phyloP scores from a whole-genome alignment of 441 rosid genomes.

The Erodium trifolium region DNA sequence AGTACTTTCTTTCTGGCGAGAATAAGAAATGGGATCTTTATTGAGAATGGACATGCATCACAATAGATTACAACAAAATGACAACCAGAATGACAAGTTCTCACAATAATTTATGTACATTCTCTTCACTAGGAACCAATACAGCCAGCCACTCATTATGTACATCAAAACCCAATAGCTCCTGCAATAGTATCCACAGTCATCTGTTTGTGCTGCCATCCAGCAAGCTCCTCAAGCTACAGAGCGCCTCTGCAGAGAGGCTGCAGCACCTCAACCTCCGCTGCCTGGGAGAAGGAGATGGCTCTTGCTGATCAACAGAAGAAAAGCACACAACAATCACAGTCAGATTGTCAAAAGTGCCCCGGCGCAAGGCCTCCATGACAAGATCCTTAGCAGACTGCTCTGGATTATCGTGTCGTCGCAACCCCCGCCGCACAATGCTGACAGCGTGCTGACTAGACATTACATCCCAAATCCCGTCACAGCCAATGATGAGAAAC shows the following conservation, averaged over 20 bases:
- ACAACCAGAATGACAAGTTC: neutral
- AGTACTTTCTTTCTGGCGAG: neutral
- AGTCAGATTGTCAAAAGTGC: constrained; percentile 72
- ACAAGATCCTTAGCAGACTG: constrained; percentile 75
- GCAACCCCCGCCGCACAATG: constrained; percentile 51
- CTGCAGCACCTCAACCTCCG: constrained; percentile 49
- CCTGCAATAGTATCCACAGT: neutral
- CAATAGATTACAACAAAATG: neutral
- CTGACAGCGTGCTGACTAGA: constrained; percentile 78
- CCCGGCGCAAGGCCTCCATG: constrained; percentile 56
- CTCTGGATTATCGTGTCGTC: constrained; percentile 59
- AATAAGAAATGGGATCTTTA: neutral
- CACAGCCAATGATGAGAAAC: constrained; percentile 81
- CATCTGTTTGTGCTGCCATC: constrained; percentile 21
- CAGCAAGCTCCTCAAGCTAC: constrained; percentile 51
- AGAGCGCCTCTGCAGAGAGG: constrained; percentile 62
- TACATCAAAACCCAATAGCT: neutral
- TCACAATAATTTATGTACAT: neutral
- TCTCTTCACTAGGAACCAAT: neutral
- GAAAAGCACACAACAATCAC: constrained; percentile 66
- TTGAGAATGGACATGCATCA: neutral
- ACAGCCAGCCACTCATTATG: neutral
- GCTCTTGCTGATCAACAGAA: constrained; percentile 32
- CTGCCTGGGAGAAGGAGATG: constrained; percentile 28
- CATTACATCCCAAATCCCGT: constrained; percentile 90